phyloP scores from a whole-genome alignment of 345 rosid species.

The Eucalyptus guilfoylei region DNA sequence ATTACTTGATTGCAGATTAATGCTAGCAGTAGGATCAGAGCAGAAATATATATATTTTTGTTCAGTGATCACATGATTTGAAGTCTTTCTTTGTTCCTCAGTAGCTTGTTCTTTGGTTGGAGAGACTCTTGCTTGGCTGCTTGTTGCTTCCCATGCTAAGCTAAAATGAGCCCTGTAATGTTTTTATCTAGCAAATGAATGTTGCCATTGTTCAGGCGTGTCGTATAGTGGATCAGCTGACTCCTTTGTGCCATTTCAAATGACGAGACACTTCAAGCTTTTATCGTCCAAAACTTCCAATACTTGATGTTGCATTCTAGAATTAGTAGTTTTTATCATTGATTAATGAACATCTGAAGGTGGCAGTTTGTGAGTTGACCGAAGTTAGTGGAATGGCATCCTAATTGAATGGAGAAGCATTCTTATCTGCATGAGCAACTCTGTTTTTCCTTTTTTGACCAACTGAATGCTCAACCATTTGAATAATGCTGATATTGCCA shows the following conservation, averaged over 20 bases:
- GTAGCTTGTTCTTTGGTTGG: not conserved
- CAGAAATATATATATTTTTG: not conserved
- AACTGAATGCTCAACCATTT: not conserved
- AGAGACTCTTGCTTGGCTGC: not conserved
- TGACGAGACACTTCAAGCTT: not conserved
- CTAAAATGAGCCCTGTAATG: not conserved
- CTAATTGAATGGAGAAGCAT: not conserved
- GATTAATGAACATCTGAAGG: not conserved
- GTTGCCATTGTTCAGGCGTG: not conserved
- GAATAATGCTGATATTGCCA: not conserved
- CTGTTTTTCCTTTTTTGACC: not conserved
- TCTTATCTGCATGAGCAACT: not conserved
- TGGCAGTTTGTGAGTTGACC: not conserved
- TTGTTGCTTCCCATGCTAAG: not conserved
- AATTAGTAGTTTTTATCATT: not conserved
- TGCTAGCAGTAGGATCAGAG: not conserved
- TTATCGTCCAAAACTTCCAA: not conserved
- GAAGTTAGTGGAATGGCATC: not conserved
- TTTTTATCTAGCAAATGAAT: not conserved
- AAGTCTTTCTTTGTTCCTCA: not conserved
- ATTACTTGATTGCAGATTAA: not conserved
- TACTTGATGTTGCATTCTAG: not conserved
- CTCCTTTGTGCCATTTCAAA: not conserved
- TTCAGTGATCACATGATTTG: not conserved
- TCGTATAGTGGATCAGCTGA: not conserved